Conservation (phyloP, 371 early-diverging fungal species). For the Mortierella sp. region DNA sequence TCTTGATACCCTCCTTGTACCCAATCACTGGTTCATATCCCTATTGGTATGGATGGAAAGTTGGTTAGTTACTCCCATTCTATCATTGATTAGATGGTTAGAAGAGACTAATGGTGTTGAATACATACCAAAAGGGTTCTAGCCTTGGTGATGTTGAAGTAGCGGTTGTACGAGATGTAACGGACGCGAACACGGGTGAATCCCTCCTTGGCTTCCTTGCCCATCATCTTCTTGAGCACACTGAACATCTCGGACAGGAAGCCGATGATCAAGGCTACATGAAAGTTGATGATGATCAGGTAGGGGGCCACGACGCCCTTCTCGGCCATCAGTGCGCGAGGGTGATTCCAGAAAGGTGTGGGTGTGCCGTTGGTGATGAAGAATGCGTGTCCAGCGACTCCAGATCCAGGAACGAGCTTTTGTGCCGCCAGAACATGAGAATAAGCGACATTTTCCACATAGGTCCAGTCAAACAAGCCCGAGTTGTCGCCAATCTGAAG, state of each 20-base stretch:
- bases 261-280: conserved; percentile 40
- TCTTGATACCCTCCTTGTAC: conserved; percentile 51
- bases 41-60: conserved; percentile 4
- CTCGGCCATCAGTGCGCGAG: conserved; percentile 58
- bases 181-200: conserved; percentile 53
- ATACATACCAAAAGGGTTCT: conserved; percentile 70
- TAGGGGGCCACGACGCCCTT: conserved; percentile 41
- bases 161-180: conserved; percentile 62
- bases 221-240: conserved; percentile 39
- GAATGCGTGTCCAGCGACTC: conserved; percentile 75
- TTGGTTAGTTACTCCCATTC: neutral
- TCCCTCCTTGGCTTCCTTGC: conserved; percentile 53
- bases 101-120: neutral
- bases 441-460: conserved; percentile 93
- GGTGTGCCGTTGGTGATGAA: conserved; percentile 94
- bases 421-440: conserved; percentile 92
- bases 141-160: conserved; percentile 87
- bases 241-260: conserved; percentile 47
- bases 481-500: conserved; percentile 91
- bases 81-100: neutral
- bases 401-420: conserved; percentile 63
- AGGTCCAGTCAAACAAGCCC: conserved; percentile 91
- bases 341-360: conserved; percentile 93
- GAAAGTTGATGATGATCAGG: conserved; percentile 51
- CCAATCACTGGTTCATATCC: conserved; percentile 47